A percentile compares a stretch with the other conserved stretches of the same genome.
These are phyloP conservation scores for Diplodia seriata DNA, from an alignment of 2,329 filamentous ascomycete species.

Conservation along the genomic window DNA sequence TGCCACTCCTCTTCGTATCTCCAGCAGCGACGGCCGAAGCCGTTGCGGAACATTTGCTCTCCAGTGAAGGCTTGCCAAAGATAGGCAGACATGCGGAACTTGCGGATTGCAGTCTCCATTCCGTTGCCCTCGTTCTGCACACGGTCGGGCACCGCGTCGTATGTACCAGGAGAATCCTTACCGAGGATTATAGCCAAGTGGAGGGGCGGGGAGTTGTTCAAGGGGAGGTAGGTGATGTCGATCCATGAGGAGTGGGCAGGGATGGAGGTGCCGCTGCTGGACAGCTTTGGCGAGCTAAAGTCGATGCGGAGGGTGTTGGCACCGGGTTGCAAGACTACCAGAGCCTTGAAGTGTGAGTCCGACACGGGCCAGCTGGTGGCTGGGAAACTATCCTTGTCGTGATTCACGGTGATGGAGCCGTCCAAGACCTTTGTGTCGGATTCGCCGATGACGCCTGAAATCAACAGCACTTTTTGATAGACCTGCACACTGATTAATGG, in stretches of 20 bases:
- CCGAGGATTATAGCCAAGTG: slow-evolving; percentile 88
- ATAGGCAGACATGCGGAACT: slow-evolving; percentile 94
- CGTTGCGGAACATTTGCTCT: slow-evolving; percentile 93
- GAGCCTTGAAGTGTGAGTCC: slow-evolving; percentile 88
- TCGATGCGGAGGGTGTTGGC: slow-evolving; percentile 89
- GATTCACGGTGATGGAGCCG: slow-evolving; percentile 78
- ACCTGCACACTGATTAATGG: slow-evolving; percentile 62
- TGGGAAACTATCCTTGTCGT: slow-evolving; percentile 86
- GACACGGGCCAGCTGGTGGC: slow-evolving; percentile 84
- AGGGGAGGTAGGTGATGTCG: slow-evolving; percentile 84
- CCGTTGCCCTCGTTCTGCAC: slow-evolving; percentile 81
- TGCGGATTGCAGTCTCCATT: slow-evolving; percentile 79
- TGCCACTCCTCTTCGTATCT: slow-evolving; percentile 96
- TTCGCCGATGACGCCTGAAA: slow-evolving; percentile 83
- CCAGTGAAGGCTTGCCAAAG: slow-evolving; percentile 97
- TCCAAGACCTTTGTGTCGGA: slow-evolving; percentile 71
- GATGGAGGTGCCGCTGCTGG: slow-evolving; percentile 70
- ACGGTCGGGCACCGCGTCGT: slow-evolving; percentile 79
- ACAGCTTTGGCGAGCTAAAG: slow-evolving; percentile 82
- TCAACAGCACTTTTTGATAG: slow-evolving; percentile 85
- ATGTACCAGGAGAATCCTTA: slow-evolving; percentile 85
- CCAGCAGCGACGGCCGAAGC: slow-evolving; percentile 83
- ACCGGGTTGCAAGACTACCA: slow-evolving; percentile 89
- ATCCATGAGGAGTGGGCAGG: slow-evolving; percentile 80
- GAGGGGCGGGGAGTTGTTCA: slow-evolving; percentile 79